Evolutionary conservation across 1,139 yeast species (phyloP), one percentile per base, ranked within the genome.

Genomic region (Taiozyma sp.): DNA sequence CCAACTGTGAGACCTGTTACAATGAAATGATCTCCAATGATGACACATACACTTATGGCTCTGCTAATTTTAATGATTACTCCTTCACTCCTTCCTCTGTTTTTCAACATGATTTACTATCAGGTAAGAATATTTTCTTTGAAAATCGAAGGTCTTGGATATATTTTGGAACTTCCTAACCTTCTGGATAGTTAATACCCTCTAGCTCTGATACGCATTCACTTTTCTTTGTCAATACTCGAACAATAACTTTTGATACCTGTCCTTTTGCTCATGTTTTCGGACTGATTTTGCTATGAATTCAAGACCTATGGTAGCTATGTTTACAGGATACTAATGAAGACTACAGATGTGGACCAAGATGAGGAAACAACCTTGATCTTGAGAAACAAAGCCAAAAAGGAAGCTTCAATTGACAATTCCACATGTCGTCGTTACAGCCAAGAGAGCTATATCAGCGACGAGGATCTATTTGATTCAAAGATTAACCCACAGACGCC

Each of bases 21-120:
- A 16, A 38, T 38, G 41, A 19, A 10, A 19, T 38, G 41, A 10
- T 38, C 13, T 19, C 24, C 14, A 16, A 38, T 38, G 24, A 38
- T 38, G 41, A 22, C 24, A 38, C 41, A 9, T 38, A 38, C 24
- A 38, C 41, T 22, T 34, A 44, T 36, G 39, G 28, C 27, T 45
- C 46, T 23, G 28, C 39, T 10, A 24, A 48, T 24, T 45, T 34
- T 3, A 32, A 43, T 27, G 45, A 40, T 12, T 23, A 36, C 16
- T 50, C 51, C 6, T 39, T 48, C 28, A 48, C 53, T 8, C 53
- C 53, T 8, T 48, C 48, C 6, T 45, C 36, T 34, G 4, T 24
- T 30, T 19, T 24, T 24, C 22, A 34, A 10, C 24, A 38, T 38
- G 24, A 13, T 10, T 22, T 19, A 38, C 24, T 16, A 19, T 38